Base-by-base conservation (phyloP, 495 filamentous ascomycete species). In the Lasiosphaeria ovina region DNA sequence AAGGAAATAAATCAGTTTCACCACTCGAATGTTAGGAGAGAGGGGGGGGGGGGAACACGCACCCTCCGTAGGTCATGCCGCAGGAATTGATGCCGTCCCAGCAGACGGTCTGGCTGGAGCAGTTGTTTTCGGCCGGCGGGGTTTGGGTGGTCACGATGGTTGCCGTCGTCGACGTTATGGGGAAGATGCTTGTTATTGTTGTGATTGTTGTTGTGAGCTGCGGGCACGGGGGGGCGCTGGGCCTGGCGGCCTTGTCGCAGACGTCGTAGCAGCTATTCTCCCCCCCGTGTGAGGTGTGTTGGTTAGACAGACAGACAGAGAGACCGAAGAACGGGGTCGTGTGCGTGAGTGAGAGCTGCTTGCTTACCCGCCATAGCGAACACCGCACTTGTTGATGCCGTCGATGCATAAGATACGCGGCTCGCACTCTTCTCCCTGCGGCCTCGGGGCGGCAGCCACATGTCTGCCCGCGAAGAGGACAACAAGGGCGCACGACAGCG, bases 31-130 rank as follows among this genome's bases (percentile, higher is more conserved):
- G 7, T 42, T 42, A 12, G 38, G 38, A 45, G 17, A 44, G 3
- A 45, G 35, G 31, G 9, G 24, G 10, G 14, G 14, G 14, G 42
- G 33, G n/a, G 34, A 10, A 24, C 6, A 38, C 56, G 11, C 38
- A 58, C 56, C 56, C 56, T 36, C 56, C 56, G 24, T 58, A 58
- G 47, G 42, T 58, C 56, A 51, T 58, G 17, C 56, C 56, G 16
- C 56, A 58, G 3, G 56, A 34, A 35, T 58, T 58, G 48, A 58
- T 42, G 12, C 47, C 14, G 35, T 58, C 56, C 33, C 14, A 35
- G 56, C 56, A 51, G 16, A 58, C 38, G 4, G 45, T 38, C 32
- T 10, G 11, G 7, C 17, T 5, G 7, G 40, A 8, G n/a, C 36
- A 16, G 6, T 55, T 17, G 54, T 9, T 8, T 14, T 24, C n/a